Base-by-base conservation (phyloP, 768 basidiomycete species). In the Boletus reticuloceps region DNA sequence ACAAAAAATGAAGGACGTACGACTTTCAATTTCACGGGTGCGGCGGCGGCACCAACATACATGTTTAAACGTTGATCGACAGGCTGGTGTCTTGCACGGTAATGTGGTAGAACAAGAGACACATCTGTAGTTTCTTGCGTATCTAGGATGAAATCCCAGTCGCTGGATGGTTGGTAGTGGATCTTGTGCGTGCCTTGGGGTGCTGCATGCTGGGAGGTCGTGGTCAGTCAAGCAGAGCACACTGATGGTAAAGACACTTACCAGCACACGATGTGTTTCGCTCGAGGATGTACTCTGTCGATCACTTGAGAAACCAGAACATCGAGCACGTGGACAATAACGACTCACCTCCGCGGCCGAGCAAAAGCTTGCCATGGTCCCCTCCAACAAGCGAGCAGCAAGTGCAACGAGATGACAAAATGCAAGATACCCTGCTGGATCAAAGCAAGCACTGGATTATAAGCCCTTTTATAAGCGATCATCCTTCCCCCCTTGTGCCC, bases 1-100 rank as follows among this genome's bases (percentile, higher is more conserved):
- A 34, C 13, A 39, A 16, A 2, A 1, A 19, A 31, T 36, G 9
- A 34, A 43, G 19, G 45, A 84, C 89, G 64, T 60, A 91, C 89
- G 38, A 91, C 76, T 83, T 85, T 88, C 40, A 88, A 74, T 69
- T 86, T 89, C 50, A 88, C 77, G 7, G 83, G 78, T 16, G 75
- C 75, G 5, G 72, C 66, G 13, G 81, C 73, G 55, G 76, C 79
- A 42, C 77, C 77, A 54, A 89, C 67, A 65, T 82, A 82, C 83
- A 91, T 86, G 66, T 79, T 79, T 75, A 91, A 76, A 39, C 86
- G 85, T 69, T 90, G 84, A 39, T 84, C 80, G 29, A 86, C 68
- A 0, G 89, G 89, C 63, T 91, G 88, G 60, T 82, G 74, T 37
- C 82, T 81, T 12, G 89, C 88, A 40, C 89, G 88, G 64, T 89